These are phyloP conservation scores for Quercus phellos DNA, from an alignment of 331 rosid genomes.

Conservation along the genomic window DNA sequence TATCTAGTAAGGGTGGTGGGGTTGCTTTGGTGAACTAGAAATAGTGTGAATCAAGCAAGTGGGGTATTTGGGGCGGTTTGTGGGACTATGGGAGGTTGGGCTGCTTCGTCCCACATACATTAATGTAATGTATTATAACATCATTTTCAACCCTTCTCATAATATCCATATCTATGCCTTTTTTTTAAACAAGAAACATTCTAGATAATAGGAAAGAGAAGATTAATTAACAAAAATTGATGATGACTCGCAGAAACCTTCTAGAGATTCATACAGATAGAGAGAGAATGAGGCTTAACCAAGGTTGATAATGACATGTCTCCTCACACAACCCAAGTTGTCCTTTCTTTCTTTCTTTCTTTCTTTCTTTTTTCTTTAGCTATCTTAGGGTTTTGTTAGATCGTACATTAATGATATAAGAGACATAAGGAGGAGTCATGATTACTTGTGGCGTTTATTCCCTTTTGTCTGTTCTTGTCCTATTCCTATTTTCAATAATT, in stretches of 20 bases:
- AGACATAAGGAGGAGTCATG: constrained; percentile 27
- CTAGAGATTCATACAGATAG: not conserved
- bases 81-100: constrained; percentile 62
- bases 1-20: constrained; percentile 59
- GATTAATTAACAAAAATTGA: constrained; percentile 15
- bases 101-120: constrained; percentile 51
- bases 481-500: not conserved
- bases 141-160: constrained; percentile 17
- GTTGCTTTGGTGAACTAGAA: constrained; percentile 67
- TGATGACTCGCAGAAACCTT: not conserved
- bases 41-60: constrained; percentile 73
- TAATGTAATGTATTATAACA: constrained; percentile 15
- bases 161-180: constrained; percentile 25
- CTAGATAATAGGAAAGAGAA: constrained; percentile 21
- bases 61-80: constrained; percentile 81
- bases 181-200: constrained; percentile 24
- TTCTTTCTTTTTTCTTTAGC: not conserved
- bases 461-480: constrained; percentile 44
- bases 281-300: not conserved
- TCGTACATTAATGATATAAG: not conserved
- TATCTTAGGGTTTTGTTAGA: not conserved
- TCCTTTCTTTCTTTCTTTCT: constrained; percentile 8
- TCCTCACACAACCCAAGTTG: constrained; percentile 35
- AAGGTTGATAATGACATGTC: constrained; percentile 47
- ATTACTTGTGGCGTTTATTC: constrained; percentile 26